These are phyloP conservation scores for Botrytis sinoallii DNA, from an alignment of 2,329 filamentous ascomycete species.

Conservation along the genomic window DNA sequence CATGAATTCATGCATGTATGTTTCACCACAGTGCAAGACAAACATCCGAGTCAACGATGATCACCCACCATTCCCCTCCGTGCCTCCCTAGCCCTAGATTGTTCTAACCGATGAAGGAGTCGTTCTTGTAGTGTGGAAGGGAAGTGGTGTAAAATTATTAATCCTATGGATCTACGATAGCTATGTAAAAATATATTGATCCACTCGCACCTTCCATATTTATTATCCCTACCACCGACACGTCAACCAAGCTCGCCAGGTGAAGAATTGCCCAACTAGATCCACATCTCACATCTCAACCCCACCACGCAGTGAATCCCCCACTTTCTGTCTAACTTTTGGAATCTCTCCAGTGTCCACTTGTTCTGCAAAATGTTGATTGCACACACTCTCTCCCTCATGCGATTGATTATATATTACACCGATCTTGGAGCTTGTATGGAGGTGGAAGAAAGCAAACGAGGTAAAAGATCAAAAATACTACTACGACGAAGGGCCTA, in stretches of 20 bases:
- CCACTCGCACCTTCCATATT: too few relatives aligned
- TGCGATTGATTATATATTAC: too few relatives aligned
- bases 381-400: too few relatives aligned
- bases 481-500: neutral
- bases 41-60: neutral
- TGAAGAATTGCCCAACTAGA: too few relatives aligned
- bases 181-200: too few relatives aligned
- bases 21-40: neutral
- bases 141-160: too few relatives aligned
- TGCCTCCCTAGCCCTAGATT: neutral
- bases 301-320: neutral
- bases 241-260: neutral
- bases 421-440: too few relatives aligned
- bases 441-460: neutral
- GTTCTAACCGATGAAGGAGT: neutral
- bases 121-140: too few relatives aligned
- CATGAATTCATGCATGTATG: neutral
- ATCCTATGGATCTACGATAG: too few relatives aligned
- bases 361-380: neutral
- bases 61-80: neutral
- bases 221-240: neutral
- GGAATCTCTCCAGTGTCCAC: neutral
- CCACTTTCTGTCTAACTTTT: neutral
- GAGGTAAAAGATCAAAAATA: accelerated
- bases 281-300: neutral